Evolutionary conservation across 441 rosid species (phyloP).

Genomic region (Populus trichocarpa): DNA sequence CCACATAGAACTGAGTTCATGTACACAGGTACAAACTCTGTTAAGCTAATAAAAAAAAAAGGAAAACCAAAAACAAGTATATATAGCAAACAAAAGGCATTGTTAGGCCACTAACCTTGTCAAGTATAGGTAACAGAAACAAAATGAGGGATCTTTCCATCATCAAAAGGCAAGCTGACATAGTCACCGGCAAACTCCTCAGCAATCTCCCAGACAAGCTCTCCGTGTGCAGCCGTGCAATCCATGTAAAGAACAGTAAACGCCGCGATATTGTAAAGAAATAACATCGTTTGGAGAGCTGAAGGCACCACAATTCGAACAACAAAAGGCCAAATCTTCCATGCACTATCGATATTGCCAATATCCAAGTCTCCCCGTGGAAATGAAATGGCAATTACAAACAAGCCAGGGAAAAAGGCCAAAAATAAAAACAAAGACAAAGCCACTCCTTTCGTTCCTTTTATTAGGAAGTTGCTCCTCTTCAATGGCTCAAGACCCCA

Average conservation of each 20-base stretch:
- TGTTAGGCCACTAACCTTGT: background rate
- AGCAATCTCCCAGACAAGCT: slow-evolving; percentile 71
- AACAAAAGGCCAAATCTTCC: slow-evolving; percentile 46
- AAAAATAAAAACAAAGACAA: slow-evolving; percentile 33
- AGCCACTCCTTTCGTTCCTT: slow-evolving; percentile 47
- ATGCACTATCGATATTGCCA: slow-evolving; percentile 15
- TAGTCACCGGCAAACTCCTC: slow-evolving; percentile 68
- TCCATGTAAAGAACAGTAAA: slow-evolving; percentile 59
- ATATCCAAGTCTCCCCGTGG: slow-evolving; percentile 13
- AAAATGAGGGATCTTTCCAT: slow-evolving; percentile 63
- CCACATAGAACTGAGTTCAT: background rate
- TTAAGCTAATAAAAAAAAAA: background rate
- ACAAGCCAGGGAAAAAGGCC: slow-evolving; percentile 18
- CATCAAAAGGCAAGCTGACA: slow-evolving; percentile 73
- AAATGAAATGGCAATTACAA: slow-evolving; percentile 25
- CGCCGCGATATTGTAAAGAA: slow-evolving; percentile 41
- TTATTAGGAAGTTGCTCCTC: slow-evolving; percentile 46
- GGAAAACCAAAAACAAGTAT: background rate
- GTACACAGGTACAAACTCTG: background rate
- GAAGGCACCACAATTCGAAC: slow-evolving; percentile 40
- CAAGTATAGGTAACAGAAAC: slow-evolving; percentile 44
- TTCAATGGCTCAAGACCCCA: slow-evolving; percentile 64
- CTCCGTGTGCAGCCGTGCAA: slow-evolving; percentile 66
- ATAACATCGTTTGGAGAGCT: slow-evolving; percentile 24
- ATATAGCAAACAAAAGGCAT: background rate